Base-by-base conservation (phyloP, 768 basidiomycete species). In the Trametes elegans region DNA sequence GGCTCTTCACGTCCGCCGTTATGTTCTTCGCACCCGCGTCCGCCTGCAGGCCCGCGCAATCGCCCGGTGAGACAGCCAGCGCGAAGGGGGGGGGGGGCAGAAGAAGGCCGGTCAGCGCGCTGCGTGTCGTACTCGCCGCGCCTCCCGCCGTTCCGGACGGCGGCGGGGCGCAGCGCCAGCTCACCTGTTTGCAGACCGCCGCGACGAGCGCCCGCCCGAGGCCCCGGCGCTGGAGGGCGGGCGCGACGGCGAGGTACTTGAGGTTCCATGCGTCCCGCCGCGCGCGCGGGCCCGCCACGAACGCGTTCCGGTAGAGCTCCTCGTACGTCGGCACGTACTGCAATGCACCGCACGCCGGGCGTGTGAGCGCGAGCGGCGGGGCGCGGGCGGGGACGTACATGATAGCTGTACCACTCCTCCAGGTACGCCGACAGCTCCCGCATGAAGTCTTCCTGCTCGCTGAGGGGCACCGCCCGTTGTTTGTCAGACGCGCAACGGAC, bases 261-360 rank as follows among this genome's bases (percentile, higher is more conserved):
- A 64, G 24, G 39, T 62, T 50, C 60, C 58, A 60, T 10, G 54
- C 57, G 44, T 53, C 49, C 19, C 40, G 31, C 16, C 63, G 58
- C 14, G 45, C 55, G 18, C 53, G 47, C 21, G 46, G 43, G 7
- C 58, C 58, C 11, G 45, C 26, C 21, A 47, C 7, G 27, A 62
- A 56, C 7, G 62, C 45, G 44, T 32, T 1, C 29, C 49, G 34
- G 51, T 59, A 61, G 18, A 64, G 44, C 18, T 64, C 58, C 24
- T 61, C 50, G 43, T 62, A 64, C 31, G 49, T 62, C 10, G 60
- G 60, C 19, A 42, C 36, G 24, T 53, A 61, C 59, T 61, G 45
- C 27, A 7, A 41, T 8, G 14, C 31, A 8, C 18, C 41, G 41
- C 26, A 18, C 43, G n/a, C 34, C 44, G 49, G 38, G 9, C 28